Evolutionary conservation across 1,284 basidiomycete genomes (phyloP), one percentile per base, ranked within the genome.

Genomic region (Marasmius oreades): DNA sequence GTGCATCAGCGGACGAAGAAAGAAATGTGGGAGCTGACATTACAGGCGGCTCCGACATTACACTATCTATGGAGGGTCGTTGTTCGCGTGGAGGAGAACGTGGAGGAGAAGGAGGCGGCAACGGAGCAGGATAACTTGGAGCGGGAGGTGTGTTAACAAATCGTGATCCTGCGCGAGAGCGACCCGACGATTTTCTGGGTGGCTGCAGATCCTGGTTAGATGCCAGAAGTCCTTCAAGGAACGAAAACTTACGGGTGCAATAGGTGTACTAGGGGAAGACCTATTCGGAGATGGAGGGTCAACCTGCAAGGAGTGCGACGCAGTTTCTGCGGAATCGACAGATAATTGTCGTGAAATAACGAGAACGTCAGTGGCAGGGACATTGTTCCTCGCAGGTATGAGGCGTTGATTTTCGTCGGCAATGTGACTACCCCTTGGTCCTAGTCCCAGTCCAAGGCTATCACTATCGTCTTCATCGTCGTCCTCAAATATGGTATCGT

Each of bases 361-460:
- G 45, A 62, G 60, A 33, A 69, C 69, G 18, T 68, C 48, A 11
- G 69, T 68, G 22, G 69, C 48, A 45, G 69, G 61, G 3, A 69
- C 64, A 42, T 39, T n/a, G 11, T 10, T 20, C 48, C 36, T 28
- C n/a, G 26, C 33, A 23, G 61, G 28, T 12, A 51, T 64, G 55
- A 46, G 53, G 16, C 54, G 56, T 34, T 53, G 53, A 24, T 50
- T 36, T 33, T 61, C 60, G 24, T 59, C 53, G 31, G 62, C 57
- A 42, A 55, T 22, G 47, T 47, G 31, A 48, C 16, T 36, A 23
- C 28, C 11, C 28, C 48, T 31, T 8, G 6, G 18, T 22, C 48
- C 55, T 5, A 51, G 23, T 3, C 34, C 18, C 24, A 8, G 46
- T 16, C 10, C 24, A 51, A 51, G 53, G 44, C 51, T 43, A 24